phyloP scores from a whole-genome alignment of 129 eudicot species.

The Logfia minima region DNA sequence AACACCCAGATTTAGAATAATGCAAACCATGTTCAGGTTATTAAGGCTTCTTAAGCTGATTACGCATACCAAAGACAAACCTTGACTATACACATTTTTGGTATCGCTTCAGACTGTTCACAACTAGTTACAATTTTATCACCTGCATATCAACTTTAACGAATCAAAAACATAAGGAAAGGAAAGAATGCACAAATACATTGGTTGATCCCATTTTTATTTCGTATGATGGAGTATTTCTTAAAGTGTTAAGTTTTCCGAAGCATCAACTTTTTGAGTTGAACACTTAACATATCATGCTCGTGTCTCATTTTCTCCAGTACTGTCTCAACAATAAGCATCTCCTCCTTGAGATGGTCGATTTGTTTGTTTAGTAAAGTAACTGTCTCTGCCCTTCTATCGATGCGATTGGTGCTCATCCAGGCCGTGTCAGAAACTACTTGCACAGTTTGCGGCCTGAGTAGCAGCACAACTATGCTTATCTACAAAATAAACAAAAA shows the following conservation, averaged over 20 bases:
- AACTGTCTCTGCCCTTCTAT: slow-evolving; percentile 47
- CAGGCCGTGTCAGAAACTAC: slow-evolving; percentile 59
- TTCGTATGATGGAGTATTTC: slow-evolving; percentile 13
- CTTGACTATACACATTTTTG: slow-evolving; percentile 29
- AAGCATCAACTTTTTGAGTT: slow-evolving; percentile 55
- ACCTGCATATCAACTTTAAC: slow-evolving; percentile 15
- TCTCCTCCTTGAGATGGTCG: slow-evolving; percentile 69
- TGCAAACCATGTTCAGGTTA: neutral
- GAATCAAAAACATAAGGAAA: neutral
- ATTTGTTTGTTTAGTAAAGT: slow-evolving; percentile 57
- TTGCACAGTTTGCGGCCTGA: slow-evolving; percentile 75
- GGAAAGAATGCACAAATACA: slow-evolving; percentile 17
- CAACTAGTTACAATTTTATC: slow-evolving; percentile 15
- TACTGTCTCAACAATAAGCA: slow-evolving; percentile 64
- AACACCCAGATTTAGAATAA: neutral
- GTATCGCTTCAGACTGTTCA: slow-evolving; percentile 11
- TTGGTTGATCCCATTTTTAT: neutral
- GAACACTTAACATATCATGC: slow-evolving; percentile 54
- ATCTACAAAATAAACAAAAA: slow-evolving; percentile 17
- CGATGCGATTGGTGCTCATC: slow-evolving; percentile 33
- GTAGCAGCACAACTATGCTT: slow-evolving; percentile 69
- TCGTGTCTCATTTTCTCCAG: slow-evolving; percentile 73
- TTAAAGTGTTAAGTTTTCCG: slow-evolving; percentile 19
- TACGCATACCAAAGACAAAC: slow-evolving; percentile 22
- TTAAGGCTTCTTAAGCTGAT: neutral